These are phyloP conservation scores for Glycine tomentella DNA, from an alignment of 306 rosid species.

Conservation along the genomic window DNA sequence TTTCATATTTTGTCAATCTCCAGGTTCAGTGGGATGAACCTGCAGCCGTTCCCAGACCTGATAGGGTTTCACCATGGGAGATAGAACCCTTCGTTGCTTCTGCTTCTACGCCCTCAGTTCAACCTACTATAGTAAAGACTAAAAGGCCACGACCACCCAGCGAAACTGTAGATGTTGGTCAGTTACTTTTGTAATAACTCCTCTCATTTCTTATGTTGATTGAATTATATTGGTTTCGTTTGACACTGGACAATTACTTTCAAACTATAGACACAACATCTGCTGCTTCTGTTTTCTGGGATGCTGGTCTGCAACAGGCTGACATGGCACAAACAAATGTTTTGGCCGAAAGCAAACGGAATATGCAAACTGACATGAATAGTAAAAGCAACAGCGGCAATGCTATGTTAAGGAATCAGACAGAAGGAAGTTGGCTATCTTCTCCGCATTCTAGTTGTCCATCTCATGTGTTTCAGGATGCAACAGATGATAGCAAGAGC, in stretches of 20 bases:
- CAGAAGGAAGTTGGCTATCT: constrained; percentile 68
- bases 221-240: constrained; percentile 1
- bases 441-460: constrained; percentile 64
- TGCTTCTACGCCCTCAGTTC: constrained; percentile 55
- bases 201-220: constrained; percentile 2
- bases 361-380: constrained; percentile 58
- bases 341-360: constrained; percentile 60
- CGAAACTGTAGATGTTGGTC: constrained; percentile 67
- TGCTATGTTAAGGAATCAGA: constrained; percentile 56
- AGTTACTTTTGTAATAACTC: constrained; percentile 29
- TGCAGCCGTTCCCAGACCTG: constrained; percentile 80
- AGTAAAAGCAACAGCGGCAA: constrained; percentile 51
- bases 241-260: constrained; percentile 35
- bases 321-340: constrained; percentile 59
- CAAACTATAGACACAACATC: constrained; percentile 53
- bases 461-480: constrained; percentile 63
- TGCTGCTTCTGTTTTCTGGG: constrained; percentile 64
- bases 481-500: constrained; percentile 66
- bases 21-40: constrained; percentile 99
- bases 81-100: constrained; percentile 81
- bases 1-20: constrained; percentile 36
- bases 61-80: constrained; percentile 95
- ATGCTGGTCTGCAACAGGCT: constrained; percentile 58
- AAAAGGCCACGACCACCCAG: constrained; percentile 82
- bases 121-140: constrained; percentile 60